Evolutionary conservation across 208 protist genomes (phyloP).

Genomic region (Wallacemonas collosoma): DNA sequence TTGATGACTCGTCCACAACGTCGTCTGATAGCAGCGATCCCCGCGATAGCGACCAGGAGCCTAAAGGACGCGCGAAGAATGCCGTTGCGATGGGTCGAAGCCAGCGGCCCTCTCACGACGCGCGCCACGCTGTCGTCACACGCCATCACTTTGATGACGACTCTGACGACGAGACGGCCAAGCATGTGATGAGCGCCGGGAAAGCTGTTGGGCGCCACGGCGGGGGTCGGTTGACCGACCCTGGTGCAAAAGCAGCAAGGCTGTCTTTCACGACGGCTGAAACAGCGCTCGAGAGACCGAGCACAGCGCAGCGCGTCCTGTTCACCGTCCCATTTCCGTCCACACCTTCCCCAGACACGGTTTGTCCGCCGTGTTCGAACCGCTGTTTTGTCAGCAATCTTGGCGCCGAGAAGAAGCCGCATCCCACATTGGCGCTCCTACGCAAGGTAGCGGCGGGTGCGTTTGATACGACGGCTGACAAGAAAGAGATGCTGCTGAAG

Average conservation of each 20-base stretch:
- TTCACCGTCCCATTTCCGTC: slow-evolving; percentile 74
- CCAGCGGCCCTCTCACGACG: not conserved
- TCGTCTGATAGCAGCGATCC: too few relatives aligned
- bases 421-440: slow-evolving; percentile 48
- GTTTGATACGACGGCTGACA: slow-evolving; percentile 21
- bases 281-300: not conserved
- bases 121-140: not conserved
- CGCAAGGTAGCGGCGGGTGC: slow-evolving; percentile 35
- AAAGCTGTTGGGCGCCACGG: not conserved
- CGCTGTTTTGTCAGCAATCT: slow-evolving; percentile 74
- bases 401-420: slow-evolving; percentile 20
- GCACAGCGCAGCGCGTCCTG: slow-evolving; percentile 15
- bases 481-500: slow-evolving; percentile 30
- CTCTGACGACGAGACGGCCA: slow-evolving; percentile 31
- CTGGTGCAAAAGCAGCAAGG: not conserved
- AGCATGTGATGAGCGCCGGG: too few relatives aligned
- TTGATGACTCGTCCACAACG: too few relatives aligned
- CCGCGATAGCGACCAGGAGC: too few relatives aligned
- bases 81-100: not conserved
- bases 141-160: slow-evolving; percentile 50
- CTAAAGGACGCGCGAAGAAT: too few relatives aligned
- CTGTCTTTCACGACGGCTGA: not conserved
- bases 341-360: slow-evolving; percentile 23
- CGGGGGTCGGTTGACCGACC: not conserved
- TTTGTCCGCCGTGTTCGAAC: slow-evolving; percentile 36